Evolutionary conservation across 1,284 basidiomycete species (phyloP).

Genomic region (Ganoderma boninense): DNA sequence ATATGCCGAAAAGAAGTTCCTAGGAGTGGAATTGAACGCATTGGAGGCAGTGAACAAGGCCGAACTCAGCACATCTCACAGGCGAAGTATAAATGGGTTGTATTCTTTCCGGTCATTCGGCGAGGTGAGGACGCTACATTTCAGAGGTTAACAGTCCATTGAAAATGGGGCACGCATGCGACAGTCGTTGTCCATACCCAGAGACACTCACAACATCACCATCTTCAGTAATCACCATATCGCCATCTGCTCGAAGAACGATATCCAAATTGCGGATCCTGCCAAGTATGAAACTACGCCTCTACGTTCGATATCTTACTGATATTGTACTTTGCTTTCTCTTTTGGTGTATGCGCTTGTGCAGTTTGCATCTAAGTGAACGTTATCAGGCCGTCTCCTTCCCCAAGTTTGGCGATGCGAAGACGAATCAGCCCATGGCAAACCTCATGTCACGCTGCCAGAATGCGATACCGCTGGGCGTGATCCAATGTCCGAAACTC

Average conservation of each 20-base stretch:
- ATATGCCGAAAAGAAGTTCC: conserved; percentile 68
- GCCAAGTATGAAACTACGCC: conserved; percentile 58
- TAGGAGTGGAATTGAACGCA: conserved; percentile 62
- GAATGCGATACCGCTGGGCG: conserved; percentile 67
- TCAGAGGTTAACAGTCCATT: neutral
- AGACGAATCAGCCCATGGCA: conserved; percentile 49
- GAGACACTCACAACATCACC: conserved; percentile 67
- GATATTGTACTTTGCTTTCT: neutral
- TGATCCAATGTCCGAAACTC: conserved; percentile 50
- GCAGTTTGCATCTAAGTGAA: conserved; percentile 48
- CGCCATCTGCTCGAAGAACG: conserved; percentile 68
- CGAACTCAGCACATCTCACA: conserved; percentile 41
- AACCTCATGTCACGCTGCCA: conserved; percentile 69
- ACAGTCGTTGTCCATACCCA: conserved; percentile 73
- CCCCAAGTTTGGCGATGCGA: conserved; percentile 65
- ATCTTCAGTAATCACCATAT: conserved; percentile 67
- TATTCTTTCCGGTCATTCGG: conserved; percentile 66
- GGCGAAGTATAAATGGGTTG: conserved; percentile 40
- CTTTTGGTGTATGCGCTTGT: neutral
- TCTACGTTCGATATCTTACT: neutral
- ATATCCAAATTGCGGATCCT: conserved; percentile 71
- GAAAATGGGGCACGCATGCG: neutral
- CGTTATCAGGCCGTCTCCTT: conserved; percentile 52
- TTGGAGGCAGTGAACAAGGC: conserved; percentile 49
- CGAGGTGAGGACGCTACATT: conserved; percentile 54